phyloP scores from a whole-genome alignment of 495 filamentous ascomycete species.

The Penicillium alfredii region DNA sequence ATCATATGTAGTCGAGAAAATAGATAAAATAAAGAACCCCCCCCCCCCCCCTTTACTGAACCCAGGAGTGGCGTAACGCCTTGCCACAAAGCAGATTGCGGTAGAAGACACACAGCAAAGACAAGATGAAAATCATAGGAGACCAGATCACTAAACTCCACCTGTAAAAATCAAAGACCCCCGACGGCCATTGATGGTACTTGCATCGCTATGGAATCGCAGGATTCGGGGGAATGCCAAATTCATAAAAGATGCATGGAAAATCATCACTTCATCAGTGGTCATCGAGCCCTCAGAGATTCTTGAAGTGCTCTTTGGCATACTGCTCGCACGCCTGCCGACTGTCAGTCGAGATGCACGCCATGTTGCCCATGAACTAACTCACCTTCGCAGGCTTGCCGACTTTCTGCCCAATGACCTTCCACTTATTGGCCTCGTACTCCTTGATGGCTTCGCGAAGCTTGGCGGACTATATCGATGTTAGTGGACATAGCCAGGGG shows the following conservation, averaged over 20 bases:
- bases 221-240: slow-evolving; percentile 30
- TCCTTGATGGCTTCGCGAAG: slow-evolving; percentile 94
- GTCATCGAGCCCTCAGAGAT: slow-evolving; percentile 32
- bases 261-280: slow-evolving; percentile 38
- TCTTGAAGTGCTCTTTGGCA: slow-evolving; percentile 91
- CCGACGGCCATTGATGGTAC: slow-evolving; percentile 15
- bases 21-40: no score
- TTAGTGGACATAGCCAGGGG: slow-evolving; percentile 23
- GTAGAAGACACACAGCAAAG: neutral
- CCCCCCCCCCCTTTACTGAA: no score
- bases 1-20: no score
- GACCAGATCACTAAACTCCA: slow-evolving; percentile 32
- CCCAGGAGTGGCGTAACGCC: no score
- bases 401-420: slow-evolving; percentile 90
- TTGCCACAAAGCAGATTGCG: slow-evolving; percentile 1
- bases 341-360: slow-evolving; percentile 8
- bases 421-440: slow-evolving; percentile 98
- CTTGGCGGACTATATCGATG: slow-evolving; percentile 61
- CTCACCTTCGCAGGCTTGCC: slow-evolving; percentile 94
- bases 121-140: slow-evolving; percentile 11
- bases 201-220: slow-evolving; percentile 31
- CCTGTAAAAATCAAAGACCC: slow-evolving; percentile 21
- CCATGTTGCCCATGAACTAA: slow-evolving; percentile 3
- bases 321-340: slow-evolving; percentile 92
- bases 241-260: slow-evolving; percentile 31